Percentiles rank a stretch among this genome's conserved stretches.
These are phyloP conservation scores for Suillus paluster DNA, from an alignment of 768 basidiomycete species.

Conservation along the genomic window DNA sequence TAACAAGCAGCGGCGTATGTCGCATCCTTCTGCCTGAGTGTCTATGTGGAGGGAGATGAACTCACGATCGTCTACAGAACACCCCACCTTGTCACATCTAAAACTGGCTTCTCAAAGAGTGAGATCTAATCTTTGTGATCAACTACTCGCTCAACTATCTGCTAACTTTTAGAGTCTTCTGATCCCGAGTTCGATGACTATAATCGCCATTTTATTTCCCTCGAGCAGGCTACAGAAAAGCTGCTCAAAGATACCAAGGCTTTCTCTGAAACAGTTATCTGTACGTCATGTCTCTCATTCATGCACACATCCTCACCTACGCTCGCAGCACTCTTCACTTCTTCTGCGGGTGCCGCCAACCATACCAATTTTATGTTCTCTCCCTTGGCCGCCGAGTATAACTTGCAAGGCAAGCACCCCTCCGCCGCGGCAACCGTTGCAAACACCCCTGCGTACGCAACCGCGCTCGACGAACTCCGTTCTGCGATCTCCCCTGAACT, in stretches of 20 bases:
- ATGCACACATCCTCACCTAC: slow-evolving; percentile 6
- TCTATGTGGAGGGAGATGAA: neutral
- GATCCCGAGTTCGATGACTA: slow-evolving; percentile 94
- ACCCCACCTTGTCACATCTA: slow-evolving; percentile 86
- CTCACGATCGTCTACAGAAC: slow-evolving; percentile 54
- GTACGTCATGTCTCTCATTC: slow-evolving; percentile 39
- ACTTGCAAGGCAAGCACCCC: slow-evolving; percentile 79
- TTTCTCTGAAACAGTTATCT: slow-evolving; percentile 81
- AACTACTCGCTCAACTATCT: slow-evolving; percentile 6
- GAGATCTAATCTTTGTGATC: neutral
- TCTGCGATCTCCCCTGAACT: slow-evolving; percentile 84
- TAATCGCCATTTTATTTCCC: slow-evolving; percentile 70
- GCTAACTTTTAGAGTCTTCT: slow-evolving; percentile 60
- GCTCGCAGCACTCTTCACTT: slow-evolving; percentile 62
- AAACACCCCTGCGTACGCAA: slow-evolving; percentile 74
- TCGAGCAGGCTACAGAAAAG: slow-evolving; percentile 87
- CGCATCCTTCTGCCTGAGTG: slow-evolving; percentile 1
- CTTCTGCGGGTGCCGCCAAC: slow-evolving; percentile 63
- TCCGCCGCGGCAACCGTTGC: slow-evolving; percentile 75
- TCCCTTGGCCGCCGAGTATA: slow-evolving; percentile 76
- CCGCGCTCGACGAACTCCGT: slow-evolving; percentile 81
- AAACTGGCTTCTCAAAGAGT: slow-evolving; percentile 95
- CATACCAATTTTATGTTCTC: slow-evolving; percentile 69
- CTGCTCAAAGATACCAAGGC: slow-evolving; percentile 89
- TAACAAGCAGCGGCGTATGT: neutral